Evolutionary conservation across 2,329 filamentous ascomycete species (phyloP).

Genomic region (Didymella segeticola): DNA sequence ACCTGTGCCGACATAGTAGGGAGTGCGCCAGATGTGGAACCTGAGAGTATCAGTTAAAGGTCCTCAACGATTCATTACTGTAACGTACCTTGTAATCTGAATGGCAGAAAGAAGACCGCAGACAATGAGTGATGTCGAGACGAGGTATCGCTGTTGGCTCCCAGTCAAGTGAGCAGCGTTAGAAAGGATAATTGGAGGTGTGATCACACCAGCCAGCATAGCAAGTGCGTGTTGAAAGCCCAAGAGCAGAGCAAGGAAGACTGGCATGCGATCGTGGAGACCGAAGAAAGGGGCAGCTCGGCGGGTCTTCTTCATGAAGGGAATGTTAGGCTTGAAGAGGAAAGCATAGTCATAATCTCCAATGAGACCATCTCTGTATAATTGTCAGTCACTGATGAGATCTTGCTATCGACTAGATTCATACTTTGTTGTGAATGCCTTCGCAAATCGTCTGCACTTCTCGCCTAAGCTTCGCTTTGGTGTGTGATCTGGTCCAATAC

Average conservation of each 20-base stretch:
- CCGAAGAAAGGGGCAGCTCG: conserved; percentile 80
- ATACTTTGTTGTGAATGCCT: conserved; percentile 59
- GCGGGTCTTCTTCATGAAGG: conserved; percentile 73
- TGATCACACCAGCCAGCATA: conserved; percentile 74
- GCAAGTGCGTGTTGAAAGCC: conserved; percentile 81
- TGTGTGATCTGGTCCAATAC: conserved; percentile 52
- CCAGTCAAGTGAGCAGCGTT: conserved; percentile 68
- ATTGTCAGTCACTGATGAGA: conserved; percentile 19
- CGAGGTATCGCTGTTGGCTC: conserved; percentile 74
- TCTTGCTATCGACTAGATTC: neutral
- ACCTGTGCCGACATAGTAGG: conserved; percentile 71
- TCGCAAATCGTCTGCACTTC: conserved; percentile 49
- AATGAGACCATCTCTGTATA: conserved; percentile 71
- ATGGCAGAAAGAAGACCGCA: conserved; percentile 76
- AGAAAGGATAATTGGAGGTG: conserved; percentile 76
- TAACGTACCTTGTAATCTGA: conserved; percentile 67
- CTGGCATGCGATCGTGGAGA: conserved; percentile 79
- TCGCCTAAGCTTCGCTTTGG: conserved; percentile 53
- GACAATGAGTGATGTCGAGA: conserved; percentile 79
- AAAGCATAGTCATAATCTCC: conserved; percentile 91
- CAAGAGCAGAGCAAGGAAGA: conserved; percentile 74
- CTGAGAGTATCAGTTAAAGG: conserved; percentile 2
- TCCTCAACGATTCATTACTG: conserved; percentile 34
- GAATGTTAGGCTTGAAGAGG: conserved; percentile 81
- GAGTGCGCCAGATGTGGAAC: conserved; percentile 74